Evolutionary conservation across 352 stramenopile genomes (phyloP).

Genomic region (Globisporangium orthogonon): DNA sequence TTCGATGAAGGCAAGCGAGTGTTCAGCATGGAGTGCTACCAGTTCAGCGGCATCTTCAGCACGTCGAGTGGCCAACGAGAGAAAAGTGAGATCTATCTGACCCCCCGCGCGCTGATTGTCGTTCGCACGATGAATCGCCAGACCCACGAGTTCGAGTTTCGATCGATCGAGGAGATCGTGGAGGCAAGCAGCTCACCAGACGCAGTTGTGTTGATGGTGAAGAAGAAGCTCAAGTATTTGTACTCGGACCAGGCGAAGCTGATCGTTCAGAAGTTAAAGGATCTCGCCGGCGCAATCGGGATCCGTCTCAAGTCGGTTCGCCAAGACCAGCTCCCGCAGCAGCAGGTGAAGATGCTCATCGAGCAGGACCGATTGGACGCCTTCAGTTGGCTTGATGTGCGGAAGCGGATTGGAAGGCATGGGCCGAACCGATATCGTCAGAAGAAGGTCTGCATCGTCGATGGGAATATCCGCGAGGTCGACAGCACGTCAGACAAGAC

Average conservation of each 20-base stretch:
- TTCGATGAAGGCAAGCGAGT: slow-evolving; percentile 76
- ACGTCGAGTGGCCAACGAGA: slow-evolving; percentile 63
- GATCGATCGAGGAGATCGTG: slow-evolving; percentile 45
- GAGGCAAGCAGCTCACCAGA: slow-evolving; percentile 39
- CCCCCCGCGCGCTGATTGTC: slow-evolving; percentile 53
- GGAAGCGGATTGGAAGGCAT: slow-evolving; percentile 47
- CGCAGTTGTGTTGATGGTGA: slow-evolving; percentile 49
- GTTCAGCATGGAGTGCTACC: slow-evolving; percentile 58
- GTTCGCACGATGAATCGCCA: slow-evolving; percentile 59
- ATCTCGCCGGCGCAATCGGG: slow-evolving; percentile 58
- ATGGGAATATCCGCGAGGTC: slow-evolving; percentile 45
- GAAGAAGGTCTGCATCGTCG: slow-evolving; percentile 59
- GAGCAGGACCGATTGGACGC: slow-evolving; percentile 35
- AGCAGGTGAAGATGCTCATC: slow-evolving; percentile 23
- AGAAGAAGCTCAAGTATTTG: slow-evolving; percentile 65
- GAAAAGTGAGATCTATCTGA: slow-evolving; percentile 68
- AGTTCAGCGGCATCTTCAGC: slow-evolving; percentile 72
- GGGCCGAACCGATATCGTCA: slow-evolving; percentile 51
- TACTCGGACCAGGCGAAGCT: slow-evolving; percentile 56
- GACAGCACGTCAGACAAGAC: slow-evolving; percentile 38
- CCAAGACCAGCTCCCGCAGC: slow-evolving; percentile 48
- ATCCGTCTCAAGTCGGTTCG: slow-evolving; percentile 34
- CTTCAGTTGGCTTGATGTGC: slow-evolving; percentile 42
- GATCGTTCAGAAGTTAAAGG: slow-evolving; percentile 59
- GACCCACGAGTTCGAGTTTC: slow-evolving; percentile 74